Evolutionary conservation across 306 rosid species (phyloP).

Genomic region (Lablab purpureus): DNA sequence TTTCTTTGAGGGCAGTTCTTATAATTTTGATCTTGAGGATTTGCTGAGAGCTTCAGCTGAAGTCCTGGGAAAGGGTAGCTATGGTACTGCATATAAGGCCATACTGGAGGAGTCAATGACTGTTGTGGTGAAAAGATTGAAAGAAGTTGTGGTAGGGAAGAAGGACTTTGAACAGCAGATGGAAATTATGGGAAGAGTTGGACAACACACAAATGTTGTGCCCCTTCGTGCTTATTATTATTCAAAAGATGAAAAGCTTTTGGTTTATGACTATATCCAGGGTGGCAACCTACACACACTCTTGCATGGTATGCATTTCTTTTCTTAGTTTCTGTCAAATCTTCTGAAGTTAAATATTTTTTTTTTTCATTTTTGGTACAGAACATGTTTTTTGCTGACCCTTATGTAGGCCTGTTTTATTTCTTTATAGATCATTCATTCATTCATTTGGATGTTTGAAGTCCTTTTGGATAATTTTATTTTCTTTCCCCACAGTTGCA

Average conservation of each 20-base stretch:
- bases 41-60: constrained; percentile 89
- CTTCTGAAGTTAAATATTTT: not conserved
- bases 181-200: constrained; percentile 80
- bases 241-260: constrained; percentile 89
- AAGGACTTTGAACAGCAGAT: constrained; percentile 87
- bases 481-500: not conserved
- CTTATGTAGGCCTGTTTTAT: constrained; percentile 28
- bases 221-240: constrained; percentile 90
- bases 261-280: constrained; percentile 71
- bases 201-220: constrained; percentile 70
- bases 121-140: constrained; percentile 87
- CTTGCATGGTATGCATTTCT: constrained; percentile 70
- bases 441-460: constrained; percentile 4
- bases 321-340: constrained; percentile 20
- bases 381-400: constrained; percentile 10
- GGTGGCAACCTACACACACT: constrained; percentile 73
- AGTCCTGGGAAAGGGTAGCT: constrained; percentile 89
- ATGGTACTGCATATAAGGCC: constrained; percentile 90
- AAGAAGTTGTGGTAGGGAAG: constrained; percentile 85
- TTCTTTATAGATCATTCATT: not conserved
- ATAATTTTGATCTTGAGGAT: constrained; percentile 88
- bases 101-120: constrained; percentile 82
- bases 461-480: constrained; percentile 31
- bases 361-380: not conserved
- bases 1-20: constrained; percentile 88